Evolutionary conservation across 257 asterid genomes (phyloP), one percentile per base, ranked within the genome.

Genomic region (Solanum dulcamara): DNA sequence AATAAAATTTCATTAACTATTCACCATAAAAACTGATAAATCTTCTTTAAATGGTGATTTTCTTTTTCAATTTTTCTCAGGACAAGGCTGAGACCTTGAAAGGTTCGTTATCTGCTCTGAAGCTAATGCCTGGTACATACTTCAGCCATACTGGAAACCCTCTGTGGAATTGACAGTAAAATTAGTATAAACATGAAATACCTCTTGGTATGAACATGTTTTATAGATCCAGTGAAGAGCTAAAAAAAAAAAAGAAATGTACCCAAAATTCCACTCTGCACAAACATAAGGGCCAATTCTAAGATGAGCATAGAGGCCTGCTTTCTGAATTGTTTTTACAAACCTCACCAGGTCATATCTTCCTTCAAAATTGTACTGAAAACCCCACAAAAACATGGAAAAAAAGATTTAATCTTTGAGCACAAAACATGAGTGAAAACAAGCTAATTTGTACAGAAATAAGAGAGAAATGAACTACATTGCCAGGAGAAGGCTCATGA

Each of bases 201-300:
- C 5, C 10, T 28, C 11, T 38, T 60, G 4, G 37, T 38, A 85
- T 26, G 80, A 51, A 13, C 14, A 22, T 51, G 26, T 48, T 32
- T 35, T 22, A 57, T 38, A 53, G 72, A 86, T 86, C 85, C 12
- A 46, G 33, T 48, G 77, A 86, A 32, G 53, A 82, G 57, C 26
- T 40, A 15, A 38, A 64, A 59, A 38, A 10, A 44, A 44, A 10
- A 30, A 62, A 13, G 32, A 15, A 59, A 77, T 18, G 30, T 84
- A 87, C 89, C 89, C 89, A 55, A 87, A 87, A 66, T 87, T 87
- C 89, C 89, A 87, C 37, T 87, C 89, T 20, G 87, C 89, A 84
- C 89, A 87, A 68, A 87, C 89, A 84, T 87, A 87, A 35, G 89
- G 89, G 4, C 89, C 89, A 66, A 87, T 84, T 74, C 89, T 33